These are phyloP conservation scores for Collybiopsis confluens DNA, from an alignment of 768 basidiomycete genomes.

Conservation along the genomic window DNA sequence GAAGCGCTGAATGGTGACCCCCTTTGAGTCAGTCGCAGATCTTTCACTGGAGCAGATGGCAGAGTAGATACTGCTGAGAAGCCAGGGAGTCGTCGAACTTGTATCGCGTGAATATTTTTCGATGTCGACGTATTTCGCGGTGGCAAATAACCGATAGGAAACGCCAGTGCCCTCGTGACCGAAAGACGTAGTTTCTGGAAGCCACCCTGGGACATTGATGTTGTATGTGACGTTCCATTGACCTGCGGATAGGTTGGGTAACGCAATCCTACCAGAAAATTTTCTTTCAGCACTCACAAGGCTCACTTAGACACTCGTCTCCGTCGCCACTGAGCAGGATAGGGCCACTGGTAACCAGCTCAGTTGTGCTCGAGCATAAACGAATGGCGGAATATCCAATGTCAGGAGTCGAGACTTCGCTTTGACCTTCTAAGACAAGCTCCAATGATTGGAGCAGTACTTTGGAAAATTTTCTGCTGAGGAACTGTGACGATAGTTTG, in stretches of 20 bases:
- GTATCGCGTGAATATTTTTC: slow-evolving; percentile 29
- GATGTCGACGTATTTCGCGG: slow-evolving; percentile 50
- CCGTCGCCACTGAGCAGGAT: slow-evolving; percentile 66
- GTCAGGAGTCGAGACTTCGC: slow-evolving; percentile 61
- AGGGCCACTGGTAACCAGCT: slow-evolving; percentile 53
- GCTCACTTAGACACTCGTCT: slow-evolving; percentile 46
- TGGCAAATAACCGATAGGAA: slow-evolving; percentile 64
- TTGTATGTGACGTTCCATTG: slow-evolving; percentile 79
- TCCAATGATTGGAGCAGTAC: slow-evolving; percentile 65
- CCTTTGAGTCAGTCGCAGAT: slow-evolving; percentile 33
- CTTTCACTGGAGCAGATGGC: slow-evolving; percentile 46
- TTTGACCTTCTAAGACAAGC: slow-evolving; percentile 83
- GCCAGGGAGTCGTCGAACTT: slow-evolving; percentile 29
- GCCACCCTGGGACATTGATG: slow-evolving; percentile 85
- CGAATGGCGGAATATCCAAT: slow-evolving; percentile 69
- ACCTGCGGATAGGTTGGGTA: slow-evolving; percentile 22
- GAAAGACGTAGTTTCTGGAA: slow-evolving; percentile 57
- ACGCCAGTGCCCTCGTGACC: slow-evolving; percentile 53
- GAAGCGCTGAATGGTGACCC: slow-evolving; percentile 53
- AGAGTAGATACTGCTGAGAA: slow-evolving; percentile 50
- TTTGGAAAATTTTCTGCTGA: slow-evolving; percentile 42
- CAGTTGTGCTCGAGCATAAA: slow-evolving; percentile 61
- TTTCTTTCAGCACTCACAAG: slow-evolving; percentile 33
- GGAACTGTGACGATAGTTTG: slow-evolving; percentile 50
- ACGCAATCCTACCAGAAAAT: slow-evolving; percentile 4